phyloP scores from a whole-genome alignment of 208 protist genomes.

The Giardia duodenalis region DNA sequence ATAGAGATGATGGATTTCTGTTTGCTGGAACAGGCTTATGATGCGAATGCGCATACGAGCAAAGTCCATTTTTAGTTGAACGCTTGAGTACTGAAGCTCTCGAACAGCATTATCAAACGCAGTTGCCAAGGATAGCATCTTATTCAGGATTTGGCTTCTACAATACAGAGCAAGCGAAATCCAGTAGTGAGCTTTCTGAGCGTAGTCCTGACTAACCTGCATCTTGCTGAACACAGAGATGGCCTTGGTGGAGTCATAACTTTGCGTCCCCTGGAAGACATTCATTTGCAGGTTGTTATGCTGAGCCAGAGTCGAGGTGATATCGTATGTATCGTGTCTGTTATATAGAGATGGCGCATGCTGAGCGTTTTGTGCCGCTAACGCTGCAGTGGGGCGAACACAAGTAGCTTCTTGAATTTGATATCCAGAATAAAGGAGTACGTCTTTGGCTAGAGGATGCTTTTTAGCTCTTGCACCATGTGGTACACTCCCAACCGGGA shows the following conservation, averaged over 20 bases:
- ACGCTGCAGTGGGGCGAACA: background rate
- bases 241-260: background rate
- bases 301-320: background rate
- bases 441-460: background rate
- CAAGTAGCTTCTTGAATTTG: background rate
- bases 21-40: constrained; percentile 17
- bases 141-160: background rate
- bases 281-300: background rate
- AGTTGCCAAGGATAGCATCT: background rate
- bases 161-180: background rate
- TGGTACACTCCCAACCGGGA: too few relatives aligned
- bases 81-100: background rate
- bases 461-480: background rate
- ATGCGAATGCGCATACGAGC: background rate
- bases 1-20: constrained; percentile 26
- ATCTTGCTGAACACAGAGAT: background rate
- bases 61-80: constrained; percentile 12
- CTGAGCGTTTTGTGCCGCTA: too few relatives aligned
- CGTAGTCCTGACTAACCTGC: background rate
- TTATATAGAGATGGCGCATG: too few relatives aligned
- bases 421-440: background rate
- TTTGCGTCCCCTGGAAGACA: background rate
- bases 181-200: background rate
- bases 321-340: too few relatives aligned
- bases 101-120: background rate